Conservation (phyloP, 257 asterid species). For the Plantago major region DNA sequence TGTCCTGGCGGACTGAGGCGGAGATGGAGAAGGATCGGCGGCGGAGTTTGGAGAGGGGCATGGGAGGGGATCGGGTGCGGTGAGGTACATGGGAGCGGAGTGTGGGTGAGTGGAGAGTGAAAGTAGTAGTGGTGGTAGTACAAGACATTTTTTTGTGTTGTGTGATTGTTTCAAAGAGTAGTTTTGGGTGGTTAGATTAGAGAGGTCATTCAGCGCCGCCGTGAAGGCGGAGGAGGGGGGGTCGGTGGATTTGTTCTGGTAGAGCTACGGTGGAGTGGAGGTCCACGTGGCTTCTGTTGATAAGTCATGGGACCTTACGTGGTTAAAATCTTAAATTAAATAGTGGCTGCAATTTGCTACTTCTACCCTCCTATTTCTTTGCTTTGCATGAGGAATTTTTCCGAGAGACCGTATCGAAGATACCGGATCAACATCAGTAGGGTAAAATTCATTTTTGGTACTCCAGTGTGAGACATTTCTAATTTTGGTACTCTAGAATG, state of each 20-base stretch:
- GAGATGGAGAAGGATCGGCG: slow-evolving; percentile 44
- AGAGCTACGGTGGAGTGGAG: neutral
- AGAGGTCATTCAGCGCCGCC: neutral
- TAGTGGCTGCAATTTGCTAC: too few relatives aligned
- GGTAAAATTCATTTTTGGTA: too few relatives aligned
- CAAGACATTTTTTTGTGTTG: neutral
- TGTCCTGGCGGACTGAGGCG: slow-evolving; percentile 70
- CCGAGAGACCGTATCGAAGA: too few relatives aligned
- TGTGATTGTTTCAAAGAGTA: too few relatives aligned
- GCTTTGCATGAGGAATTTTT: too few relatives aligned
- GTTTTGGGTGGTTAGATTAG: neutral
- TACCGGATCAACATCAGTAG: too few relatives aligned
- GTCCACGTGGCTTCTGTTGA: neutral
- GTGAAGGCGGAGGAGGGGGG: neutral
- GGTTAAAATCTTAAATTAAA: neutral
- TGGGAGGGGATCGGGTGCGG: slow-evolving; percentile 41
- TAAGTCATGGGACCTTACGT: neutral
- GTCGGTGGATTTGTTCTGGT: neutral
- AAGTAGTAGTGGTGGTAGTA: neutral
- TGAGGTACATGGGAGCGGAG: slow-evolving; percentile 49
- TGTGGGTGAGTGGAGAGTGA: slow-evolving; percentile 20
- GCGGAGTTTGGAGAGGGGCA: slow-evolving; percentile 50
- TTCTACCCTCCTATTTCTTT: too few relatives aligned
- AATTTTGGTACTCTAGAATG: too few relatives aligned
- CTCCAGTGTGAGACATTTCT: too few relatives aligned